Evolutionary conservation across 768 basidiomycete species (phyloP).

Genomic region (Suillus spraguei): DNA sequence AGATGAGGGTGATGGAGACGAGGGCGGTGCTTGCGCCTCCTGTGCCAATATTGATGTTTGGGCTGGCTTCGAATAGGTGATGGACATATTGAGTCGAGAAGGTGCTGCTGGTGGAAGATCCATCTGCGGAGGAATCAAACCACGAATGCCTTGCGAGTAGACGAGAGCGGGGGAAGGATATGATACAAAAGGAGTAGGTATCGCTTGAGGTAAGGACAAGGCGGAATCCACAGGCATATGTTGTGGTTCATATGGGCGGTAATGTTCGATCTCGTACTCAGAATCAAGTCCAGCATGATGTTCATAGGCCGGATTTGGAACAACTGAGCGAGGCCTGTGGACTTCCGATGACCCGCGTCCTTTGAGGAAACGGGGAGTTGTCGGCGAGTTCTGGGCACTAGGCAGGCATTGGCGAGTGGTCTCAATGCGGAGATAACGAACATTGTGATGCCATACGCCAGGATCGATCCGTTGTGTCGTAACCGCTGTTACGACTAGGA

Average conservation of each 20-base stretch:
- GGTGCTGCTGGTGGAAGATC: slow-evolving; percentile 16
- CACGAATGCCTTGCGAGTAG: slow-evolving; percentile 13
- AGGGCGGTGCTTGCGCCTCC: slow-evolving; percentile 17
- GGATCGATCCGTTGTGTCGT: slow-evolving; percentile 46
- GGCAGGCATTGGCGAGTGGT: slow-evolving; percentile 29
- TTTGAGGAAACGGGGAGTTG: slow-evolving; percentile 36
- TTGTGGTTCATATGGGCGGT: slow-evolving; percentile 28
- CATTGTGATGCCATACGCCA: slow-evolving; percentile 52
- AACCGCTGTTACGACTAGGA: slow-evolving; percentile 47
- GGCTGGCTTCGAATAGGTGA: slow-evolving; percentile 36
- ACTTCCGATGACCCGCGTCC: slow-evolving; percentile 39
- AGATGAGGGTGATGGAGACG: slow-evolving; percentile 37
- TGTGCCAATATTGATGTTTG: slow-evolving; percentile 21
- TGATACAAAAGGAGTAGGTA: slow-evolving; percentile 22
- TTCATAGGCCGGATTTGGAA: slow-evolving; percentile 33
- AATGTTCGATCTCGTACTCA: slow-evolving; percentile 54
- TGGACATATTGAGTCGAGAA: slow-evolving; percentile 24
- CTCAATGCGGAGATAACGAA: slow-evolving; percentile 46
- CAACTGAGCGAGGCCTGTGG: slow-evolving; percentile 40
- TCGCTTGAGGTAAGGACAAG: slow-evolving; percentile 27
- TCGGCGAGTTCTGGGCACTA: slow-evolving; percentile 39
- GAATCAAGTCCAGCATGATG: slow-evolving; percentile 42
- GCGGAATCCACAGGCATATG: slow-evolving; percentile 21
- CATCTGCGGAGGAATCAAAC: slow-evolving; percentile 17
- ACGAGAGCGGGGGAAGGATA: slow-evolving; percentile 20